Evolutionary conservation across 108 stramenopile species (phyloP), one percentile per base, ranked within the genome.

Genomic region (Tribonema minus): DNA sequence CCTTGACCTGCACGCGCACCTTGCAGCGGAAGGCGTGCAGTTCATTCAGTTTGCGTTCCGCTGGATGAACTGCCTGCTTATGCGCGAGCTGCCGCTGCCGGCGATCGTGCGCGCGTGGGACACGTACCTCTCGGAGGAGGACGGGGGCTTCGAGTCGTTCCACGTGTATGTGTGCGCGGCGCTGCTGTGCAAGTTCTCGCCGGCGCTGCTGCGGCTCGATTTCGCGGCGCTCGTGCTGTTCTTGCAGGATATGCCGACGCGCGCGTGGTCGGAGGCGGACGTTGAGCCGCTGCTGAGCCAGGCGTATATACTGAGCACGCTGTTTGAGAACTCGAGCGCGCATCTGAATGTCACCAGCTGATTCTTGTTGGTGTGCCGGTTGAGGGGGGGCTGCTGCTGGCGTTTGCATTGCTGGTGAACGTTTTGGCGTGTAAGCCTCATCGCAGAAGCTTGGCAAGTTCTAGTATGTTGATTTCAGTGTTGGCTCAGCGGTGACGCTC

Each of bases 121-220:
- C 80, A 83, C 82, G 46, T 80, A 81, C 65, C 70, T 83, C 34
- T 20, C 72, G 2, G 80, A 83, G 65, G 84, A 83, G 63, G 90
- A 88, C 3, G n/a, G n/a, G n/a, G 96, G 96, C 6, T 99, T 99
- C 88, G 92, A 92, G 67, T 89, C 91, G 59, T 98, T 99, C 88
- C 96, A 98, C 83, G 93, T 95, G 23, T 98, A 99, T 82, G 93
- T 98, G 20, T 99, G 96, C 85, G 95, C 95, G 5, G 95, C 96
- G 26, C 90, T 98, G 70, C 78, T 99, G 81, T 93, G 92, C 35
- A 92, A 92, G 67, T 99, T 94, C 72, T 88, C 89, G 62, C 72
- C 78, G n/a, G 88, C 91, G 66, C 79, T 99, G 65, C 88, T 90
- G 68, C 62, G 73, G 29, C 95, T 95, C 93, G 85, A 88, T 20